A percentile compares a stretch with the other conserved stretches of the same genome.
phyloP scores from a whole-genome alignment of 2,329 filamentous ascomycete genomes.

The Ophiostoma pallidulum region DNA sequence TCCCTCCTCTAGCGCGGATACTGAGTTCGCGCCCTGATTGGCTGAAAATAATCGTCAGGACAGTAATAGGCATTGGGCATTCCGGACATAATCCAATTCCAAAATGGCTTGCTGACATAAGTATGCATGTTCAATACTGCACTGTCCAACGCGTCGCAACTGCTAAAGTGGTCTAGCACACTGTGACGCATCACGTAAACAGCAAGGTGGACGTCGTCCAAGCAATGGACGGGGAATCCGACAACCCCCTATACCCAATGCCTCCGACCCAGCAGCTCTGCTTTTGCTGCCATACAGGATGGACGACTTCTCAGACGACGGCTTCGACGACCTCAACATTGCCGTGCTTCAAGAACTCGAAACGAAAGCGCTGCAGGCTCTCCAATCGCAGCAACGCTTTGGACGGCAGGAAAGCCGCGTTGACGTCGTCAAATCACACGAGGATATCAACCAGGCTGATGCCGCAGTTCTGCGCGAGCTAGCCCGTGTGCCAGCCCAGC shows the following conservation, averaged over 20 bases:
- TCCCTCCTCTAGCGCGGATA: background rate
- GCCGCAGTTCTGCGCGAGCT: constrained; percentile 14
- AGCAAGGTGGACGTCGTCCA: background rate
- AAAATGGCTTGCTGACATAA: no score
- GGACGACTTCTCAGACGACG: constrained; percentile 56
- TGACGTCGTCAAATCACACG: background rate
- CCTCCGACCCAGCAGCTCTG: background rate
- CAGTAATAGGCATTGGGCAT: no score
- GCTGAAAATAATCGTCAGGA: background rate
- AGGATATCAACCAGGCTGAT: constrained; percentile 12
- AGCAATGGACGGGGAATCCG: background rate
- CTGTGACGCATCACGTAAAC: background rate
- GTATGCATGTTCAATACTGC: no score
- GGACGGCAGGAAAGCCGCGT: background rate
- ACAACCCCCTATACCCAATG: background rate
- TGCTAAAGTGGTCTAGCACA: background rate
- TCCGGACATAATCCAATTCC: no score
- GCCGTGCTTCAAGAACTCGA: constrained; percentile 53
- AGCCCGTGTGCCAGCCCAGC: constrained; percentile 15
- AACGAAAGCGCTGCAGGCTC: constrained; percentile 33
- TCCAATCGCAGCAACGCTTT: constrained; percentile 19
- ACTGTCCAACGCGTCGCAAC: background rate
- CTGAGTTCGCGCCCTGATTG: background rate
- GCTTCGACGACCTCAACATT: constrained; percentile 50
- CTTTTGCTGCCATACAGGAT: constrained; percentile 22